phyloP scores from a whole-genome alignment of 352 stramenopile genomes.

The Phytophthora crassamura region DNA sequence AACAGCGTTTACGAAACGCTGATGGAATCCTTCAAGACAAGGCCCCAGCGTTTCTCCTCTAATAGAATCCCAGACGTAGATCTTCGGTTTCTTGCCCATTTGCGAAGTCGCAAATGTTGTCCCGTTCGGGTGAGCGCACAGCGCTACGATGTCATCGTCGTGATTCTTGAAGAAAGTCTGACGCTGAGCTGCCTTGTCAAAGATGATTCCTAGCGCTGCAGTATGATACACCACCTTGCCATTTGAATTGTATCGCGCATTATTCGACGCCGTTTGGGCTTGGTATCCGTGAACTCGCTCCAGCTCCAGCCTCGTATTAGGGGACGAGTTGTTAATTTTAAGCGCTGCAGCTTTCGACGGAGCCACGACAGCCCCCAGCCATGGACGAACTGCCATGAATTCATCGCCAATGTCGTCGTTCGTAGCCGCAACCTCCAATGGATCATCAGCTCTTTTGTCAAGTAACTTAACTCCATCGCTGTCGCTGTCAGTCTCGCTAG shows the following conservation, averaged over 20 bases:
- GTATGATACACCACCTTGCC: constrained; percentile 80
- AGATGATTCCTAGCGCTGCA: constrained; percentile 79
- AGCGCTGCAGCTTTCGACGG: constrained; percentile 56
- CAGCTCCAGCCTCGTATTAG: constrained; percentile 58
- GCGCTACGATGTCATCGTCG: constrained; percentile 85
- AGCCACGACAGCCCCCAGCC: constrained; percentile 81
- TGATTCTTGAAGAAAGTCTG: constrained; percentile 74
- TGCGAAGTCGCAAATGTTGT: constrained; percentile 88
- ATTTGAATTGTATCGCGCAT: constrained; percentile 66
- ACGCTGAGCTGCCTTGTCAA: constrained; percentile 48
- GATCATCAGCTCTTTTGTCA: constrained; percentile 33
- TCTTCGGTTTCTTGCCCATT: constrained; percentile 82
- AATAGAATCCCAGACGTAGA: constrained; percentile 79
- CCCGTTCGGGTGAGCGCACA: constrained; percentile 82
- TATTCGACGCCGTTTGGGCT: constrained; percentile 77
- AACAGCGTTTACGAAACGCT: constrained; percentile 72
- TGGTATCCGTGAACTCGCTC: constrained; percentile 83
- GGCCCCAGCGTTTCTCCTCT: constrained; percentile 38
- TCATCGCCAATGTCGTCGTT: constrained; percentile 76
- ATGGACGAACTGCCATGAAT: constrained; percentile 92
- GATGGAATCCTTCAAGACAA: constrained; percentile 81
- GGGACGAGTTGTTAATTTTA: constrained; percentile 43
- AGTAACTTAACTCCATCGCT: constrained; percentile 17
- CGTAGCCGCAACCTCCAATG: constrained; percentile 31
- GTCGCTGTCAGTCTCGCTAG: constrained; percentile 12